Percentiles rank a stretch among this genome's conserved stretches.
Conservation (phyloP, 352 stramenopile genomes). For the Globisporangium nunn region DNA sequence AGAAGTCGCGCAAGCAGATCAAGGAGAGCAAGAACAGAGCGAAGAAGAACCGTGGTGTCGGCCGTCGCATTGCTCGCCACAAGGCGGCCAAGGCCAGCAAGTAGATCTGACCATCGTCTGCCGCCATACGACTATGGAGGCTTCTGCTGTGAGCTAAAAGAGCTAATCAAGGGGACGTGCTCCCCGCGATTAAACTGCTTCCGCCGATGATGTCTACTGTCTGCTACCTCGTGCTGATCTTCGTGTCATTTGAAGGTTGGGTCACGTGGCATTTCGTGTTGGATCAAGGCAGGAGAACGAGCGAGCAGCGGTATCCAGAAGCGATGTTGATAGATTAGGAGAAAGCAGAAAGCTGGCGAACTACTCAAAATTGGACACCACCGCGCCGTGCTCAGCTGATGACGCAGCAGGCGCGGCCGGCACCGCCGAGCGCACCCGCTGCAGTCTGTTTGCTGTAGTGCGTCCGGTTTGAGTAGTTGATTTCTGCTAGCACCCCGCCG, state of each 20-base stretch:
- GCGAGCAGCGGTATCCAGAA: background rate
- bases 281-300: too few species aligned
- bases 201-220: background rate
- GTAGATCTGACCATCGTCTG: conserved; percentile 50
- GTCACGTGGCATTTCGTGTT: background rate
- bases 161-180: conserved; percentile 11
- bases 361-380: background rate
- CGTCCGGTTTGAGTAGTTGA: conserved; percentile 65
- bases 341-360: background rate
- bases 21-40: conserved; percentile 99
- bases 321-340: background rate
- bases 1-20: conserved; percentile 98
- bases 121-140: conserved; percentile 14
- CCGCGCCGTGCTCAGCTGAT: conserved; percentile 23
- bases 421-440: conserved; percentile 20
- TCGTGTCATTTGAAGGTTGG: background rate
- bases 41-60: conserved; percentile 97
- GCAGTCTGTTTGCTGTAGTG: conserved; percentile 76
- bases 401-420: conserved; percentile 29
- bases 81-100: conserved; percentile 98
- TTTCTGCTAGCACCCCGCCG: conserved; percentile 44
- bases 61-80: conserved; percentile 97
- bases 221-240: background rate
- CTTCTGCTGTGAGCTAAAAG: conserved; percentile 20
- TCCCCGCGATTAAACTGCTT: background rate